Evolutionary conservation across 140 eudicot genomes (phyloP), one percentile per base, ranked within the genome.

Genomic region (Ambrosia hybrid): DNA sequence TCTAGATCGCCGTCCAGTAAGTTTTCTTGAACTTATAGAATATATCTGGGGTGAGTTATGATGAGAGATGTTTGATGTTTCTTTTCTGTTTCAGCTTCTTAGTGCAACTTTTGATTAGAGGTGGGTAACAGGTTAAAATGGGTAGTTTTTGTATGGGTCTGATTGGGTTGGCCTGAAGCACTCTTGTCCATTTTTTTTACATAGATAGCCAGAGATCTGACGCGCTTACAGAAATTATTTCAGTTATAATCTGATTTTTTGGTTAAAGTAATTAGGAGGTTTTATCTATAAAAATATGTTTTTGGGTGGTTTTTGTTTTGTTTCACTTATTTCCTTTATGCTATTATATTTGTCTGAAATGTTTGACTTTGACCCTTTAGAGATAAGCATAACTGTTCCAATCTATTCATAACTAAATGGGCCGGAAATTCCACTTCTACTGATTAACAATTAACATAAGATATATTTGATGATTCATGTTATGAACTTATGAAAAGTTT

Each of bases 1-100:
- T 73, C 92, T 95, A 80, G 96, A 95, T 79, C 84, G 87, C n/a
- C 97, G 79, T 65, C 99, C 99, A 3, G 99, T 95, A 87, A 73
- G 89, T 70, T 65, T 34, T 69, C 59, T 65, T 69, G 38, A 64
- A 39, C 48, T 43, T 43, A 2, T 43, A 43, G 48, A 43, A 30
- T 30, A 30, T 2, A 30, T 30, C 34, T 30, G 34, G 34, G 34
- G 2, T 30, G 0, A 30, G 34, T 30, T 30, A 30, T 30, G 34
- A 30, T 21, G 0, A 21, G 30, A 21, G 30, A 21, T 30, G 34
- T 30, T 30, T 30, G 34, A 30, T 2, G 34, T 30, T 30, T 30
- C 34, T 30, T 30, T 30, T 30, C 34, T 30, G 34, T 30, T 30
- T 30, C 0, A 30, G 34, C 34, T 30, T 30, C 34, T 30, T 30